These are phyloP conservation scores for Globisporangium mamillatum DNA, from an alignment of 352 stramenopile genomes.

Conservation along the genomic window DNA sequence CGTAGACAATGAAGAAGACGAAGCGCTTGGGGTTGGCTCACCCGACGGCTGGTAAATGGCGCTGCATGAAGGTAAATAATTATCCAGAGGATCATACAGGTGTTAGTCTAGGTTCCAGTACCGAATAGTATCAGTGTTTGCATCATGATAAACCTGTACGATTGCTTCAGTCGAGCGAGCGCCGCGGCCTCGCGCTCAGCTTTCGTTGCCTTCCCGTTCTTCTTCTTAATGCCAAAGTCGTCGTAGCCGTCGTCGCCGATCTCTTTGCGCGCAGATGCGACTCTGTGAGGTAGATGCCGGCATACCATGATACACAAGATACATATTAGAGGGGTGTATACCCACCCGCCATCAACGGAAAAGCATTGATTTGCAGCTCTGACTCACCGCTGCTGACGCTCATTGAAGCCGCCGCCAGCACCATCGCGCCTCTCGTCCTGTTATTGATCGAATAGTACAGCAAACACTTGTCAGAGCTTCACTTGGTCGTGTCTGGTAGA, in stretches of 20 bases:
- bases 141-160: constrained; percentile 53
- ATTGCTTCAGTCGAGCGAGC: constrained; percentile 73
- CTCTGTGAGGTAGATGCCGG: constrained; percentile 25
- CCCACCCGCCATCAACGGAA: neutral
- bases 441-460: neutral
- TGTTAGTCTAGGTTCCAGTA: neutral
- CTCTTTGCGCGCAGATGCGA: constrained; percentile 72
- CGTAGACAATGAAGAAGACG: neutral
- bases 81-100: neutral
- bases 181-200: constrained; percentile 79
- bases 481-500: neutral
- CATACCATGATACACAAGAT: neutral
- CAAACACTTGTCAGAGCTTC: neutral
- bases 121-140: neutral
- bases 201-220: constrained; percentile 71
- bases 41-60: constrained; percentile 42
- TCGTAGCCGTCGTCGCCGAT: constrained; percentile 86
- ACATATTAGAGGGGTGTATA: neutral
- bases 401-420: constrained; percentile 79
- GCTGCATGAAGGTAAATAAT: constrained; percentile 15
- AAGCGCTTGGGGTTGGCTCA: neutral
- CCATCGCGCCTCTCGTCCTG: constrained; percentile 81
- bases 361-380: neutral
- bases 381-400: constrained; percentile 74
- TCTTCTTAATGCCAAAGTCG: constrained; percentile 85